Conservation (phyloP, 2,329 filamentous ascomycete genomes). For the Paraconiothyrium sp. region DNA sequence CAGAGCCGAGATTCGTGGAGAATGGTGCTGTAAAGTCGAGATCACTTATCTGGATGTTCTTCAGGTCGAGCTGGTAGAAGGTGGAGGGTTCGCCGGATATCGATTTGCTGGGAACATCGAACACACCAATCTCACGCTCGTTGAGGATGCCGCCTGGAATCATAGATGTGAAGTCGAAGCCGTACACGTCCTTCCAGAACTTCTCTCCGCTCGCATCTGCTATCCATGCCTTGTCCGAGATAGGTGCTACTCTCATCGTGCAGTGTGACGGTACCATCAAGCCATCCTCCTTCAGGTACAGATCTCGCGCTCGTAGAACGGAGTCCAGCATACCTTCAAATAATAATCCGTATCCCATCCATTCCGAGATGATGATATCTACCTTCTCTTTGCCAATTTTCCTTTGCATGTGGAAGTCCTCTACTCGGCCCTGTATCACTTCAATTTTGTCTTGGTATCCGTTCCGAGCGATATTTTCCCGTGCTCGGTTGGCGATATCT, state of each 20-base stretch:
- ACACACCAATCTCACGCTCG: constrained; percentile 52
- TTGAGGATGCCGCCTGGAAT: constrained; percentile 83
- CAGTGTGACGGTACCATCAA: constrained; percentile 88
- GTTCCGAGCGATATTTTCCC: constrained; percentile 85
- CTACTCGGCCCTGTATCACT: constrained; percentile 84
- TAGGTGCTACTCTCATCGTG: constrained; percentile 82
- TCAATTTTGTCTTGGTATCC: constrained; percentile 77
- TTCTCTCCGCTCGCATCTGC: constrained; percentile 71
- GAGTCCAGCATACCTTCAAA: constrained; percentile 98
- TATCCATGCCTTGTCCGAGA: constrained; percentile 80
- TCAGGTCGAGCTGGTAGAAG: constrained; percentile 80
- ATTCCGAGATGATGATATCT: constrained; percentile 95
- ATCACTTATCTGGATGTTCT: constrained; percentile 75
- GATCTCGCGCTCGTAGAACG: constrained; percentile 86
- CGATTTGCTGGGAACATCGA: constrained; percentile 41
- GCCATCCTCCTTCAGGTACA: constrained; percentile 81
- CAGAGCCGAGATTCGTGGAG: constrained; percentile 66
- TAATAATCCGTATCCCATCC: constrained; percentile 95
- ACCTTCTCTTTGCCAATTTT: constrained; percentile 65
- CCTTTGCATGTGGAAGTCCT: constrained; percentile 78
- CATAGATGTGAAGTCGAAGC: constrained; percentile 95
- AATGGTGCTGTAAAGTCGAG: constrained; percentile 79
- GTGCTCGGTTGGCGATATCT: constrained; percentile 86
- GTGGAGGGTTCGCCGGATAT: constrained; percentile 64
- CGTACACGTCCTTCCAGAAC: constrained; percentile 94